Base-by-base conservation (phyloP, 176 grass and related monocot species). In the Metroxylon sagu region DNA sequence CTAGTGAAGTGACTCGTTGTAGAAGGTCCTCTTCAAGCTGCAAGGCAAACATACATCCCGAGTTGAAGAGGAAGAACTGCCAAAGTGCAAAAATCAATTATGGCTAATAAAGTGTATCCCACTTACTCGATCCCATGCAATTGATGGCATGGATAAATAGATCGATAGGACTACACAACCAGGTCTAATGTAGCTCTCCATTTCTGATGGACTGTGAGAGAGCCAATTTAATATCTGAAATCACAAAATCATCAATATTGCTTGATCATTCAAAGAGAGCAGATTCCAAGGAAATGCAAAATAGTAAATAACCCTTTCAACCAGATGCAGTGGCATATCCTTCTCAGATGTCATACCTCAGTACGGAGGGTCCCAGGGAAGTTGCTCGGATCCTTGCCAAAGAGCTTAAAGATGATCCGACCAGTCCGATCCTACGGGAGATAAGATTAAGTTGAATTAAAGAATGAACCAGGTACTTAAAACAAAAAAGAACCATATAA, bases 151-250 rank as follows among this genome's bases (percentile, higher is more conserved):
- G 26, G 71, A 89, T 48, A 92, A 75, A 71, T 92, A 98, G 57
- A 98, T 74, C 26, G 94, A 98, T 39, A 98, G 54, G 39, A 98
- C 79, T 51, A 98, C 67, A 74, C 94, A 93, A 67, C 88, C 94
- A 54, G 88, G 94, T 8, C 94, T 64, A 57, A 98, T 93, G 66
- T 98, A 98, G 52, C 94, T 89, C 60, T 98, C 94, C 85, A 98
- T 98, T 62, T 91, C 84, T 57, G 76, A 78, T 28, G 94, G 94
- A 69, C 94, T 98, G 71, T 80, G 80, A 53, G 83, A 85, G 56
- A 98, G 84, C 94, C 94, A 98, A 70, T 83, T 93, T 58, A 92
- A 77, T 71, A 98, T 82, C 94, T 98, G 67, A 50, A 62, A 28
- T 49, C 74, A 67, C 61, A 57, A 60, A 23, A 70, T 26, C 1